Base-by-base conservation (phyloP, 2,329 filamentous ascomycete species). In the Nigrospora sphaerica region DNA sequence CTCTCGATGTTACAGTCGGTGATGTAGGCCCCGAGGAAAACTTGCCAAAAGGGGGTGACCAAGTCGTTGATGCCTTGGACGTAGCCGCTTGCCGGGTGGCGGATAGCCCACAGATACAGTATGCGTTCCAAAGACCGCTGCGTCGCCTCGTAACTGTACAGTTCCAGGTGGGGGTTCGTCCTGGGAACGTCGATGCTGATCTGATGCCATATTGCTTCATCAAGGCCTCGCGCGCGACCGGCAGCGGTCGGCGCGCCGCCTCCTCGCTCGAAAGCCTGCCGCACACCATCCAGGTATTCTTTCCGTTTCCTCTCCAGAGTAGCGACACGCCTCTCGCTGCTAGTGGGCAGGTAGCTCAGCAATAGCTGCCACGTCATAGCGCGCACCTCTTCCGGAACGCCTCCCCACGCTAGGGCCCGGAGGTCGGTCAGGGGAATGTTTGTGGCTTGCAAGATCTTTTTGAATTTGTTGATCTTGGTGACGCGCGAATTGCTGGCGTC, bases 291-390 rank as follows among this genome's bases (percentile, higher is more conserved):
- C 2, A 97, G 71, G 61, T 98, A 98, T 64, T 98, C 95, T 62
- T 92, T 96, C 44, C 93, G 82, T 66, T 98, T 98, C 49, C 93
- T 78, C 63, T 98, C 93, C 11, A 98, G 74, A 0, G 91, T 93
- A 1, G 88, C 80, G 9, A 97, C 88, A 45, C 95, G 81, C 52
- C 93, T 79, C 63, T 98, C 95, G 57, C 90, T 95, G 61, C 90
- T 96, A n/a, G 92, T 95, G 1, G 95, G 93, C 5, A 98, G 78
- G 64, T 98, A 98, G 48, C 92, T 93, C 19, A 98, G 80, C 17
- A 98, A 75, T 19, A 98, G 75, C 66, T 97, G 91, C 93, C 93
- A 98, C n/a, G 92, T 93, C 86, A 98, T 96, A 43, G 93, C 89
- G 46, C 95, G 88, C 16, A 98, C 90, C 70, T 98, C 95, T 57